These are phyloP conservation scores for Craspedostauros australis DNA, from an alignment of 108 stramenopile genomes.

Conservation along the genomic window DNA sequence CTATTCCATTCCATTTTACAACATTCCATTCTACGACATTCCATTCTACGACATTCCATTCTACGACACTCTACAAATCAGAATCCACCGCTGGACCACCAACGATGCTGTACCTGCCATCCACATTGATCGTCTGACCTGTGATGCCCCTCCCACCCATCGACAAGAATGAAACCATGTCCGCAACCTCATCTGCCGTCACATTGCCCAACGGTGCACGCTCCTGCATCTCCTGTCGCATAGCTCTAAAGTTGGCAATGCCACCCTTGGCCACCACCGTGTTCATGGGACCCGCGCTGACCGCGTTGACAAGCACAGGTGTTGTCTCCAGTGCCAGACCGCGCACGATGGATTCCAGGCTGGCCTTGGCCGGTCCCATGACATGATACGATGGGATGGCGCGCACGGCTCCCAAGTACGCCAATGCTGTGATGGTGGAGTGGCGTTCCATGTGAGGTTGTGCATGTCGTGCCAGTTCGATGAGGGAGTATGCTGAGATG, in stretches of 20 bases:
- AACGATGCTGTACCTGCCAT: constrained; percentile 50
- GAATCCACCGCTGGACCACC: constrained; percentile 25
- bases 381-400: constrained; percentile 51
- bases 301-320: constrained; percentile 49
- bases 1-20: too few relatives aligned
- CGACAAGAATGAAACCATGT: constrained; percentile 32
- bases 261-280: constrained; percentile 52
- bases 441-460: background rate
- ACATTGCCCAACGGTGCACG: constrained; percentile 38
- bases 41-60: too few relatives aligned
- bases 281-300: constrained; percentile 54
- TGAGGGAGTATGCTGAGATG: constrained; percentile 47
- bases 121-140: constrained; percentile 54
- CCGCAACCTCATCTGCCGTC: constrained; percentile 45
- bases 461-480: constrained; percentile 32
- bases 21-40: too few relatives aligned
- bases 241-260: constrained; percentile 36
- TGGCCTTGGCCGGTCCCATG: constrained; percentile 75
- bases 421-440: constrained; percentile 45
- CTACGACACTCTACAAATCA: too few relatives aligned
- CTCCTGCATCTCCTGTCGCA: constrained; percentile 24
- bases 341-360: constrained; percentile 41
- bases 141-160: constrained; percentile 31
- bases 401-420: constrained; percentile 52
- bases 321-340: constrained; percentile 46